Evolutionary conservation across 148 eudicot species (phyloP).

Genomic region (Rhododendron williamsianum): DNA sequence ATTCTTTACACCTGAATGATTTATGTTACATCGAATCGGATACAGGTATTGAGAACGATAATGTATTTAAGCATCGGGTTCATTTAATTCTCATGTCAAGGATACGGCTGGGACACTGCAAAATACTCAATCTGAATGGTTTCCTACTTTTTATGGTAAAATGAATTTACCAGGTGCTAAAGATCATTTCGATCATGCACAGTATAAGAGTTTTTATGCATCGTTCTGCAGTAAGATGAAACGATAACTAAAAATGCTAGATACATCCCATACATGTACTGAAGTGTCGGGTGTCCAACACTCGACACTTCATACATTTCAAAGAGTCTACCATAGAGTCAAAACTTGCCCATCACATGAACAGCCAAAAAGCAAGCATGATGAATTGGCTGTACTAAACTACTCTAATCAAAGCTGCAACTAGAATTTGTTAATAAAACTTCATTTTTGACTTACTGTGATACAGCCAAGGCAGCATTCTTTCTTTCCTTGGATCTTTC

Average conservation of each 20-base stretch:
- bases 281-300: not conserved
- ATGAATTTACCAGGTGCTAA: not conserved
- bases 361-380: not conserved
- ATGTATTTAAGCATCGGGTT: not conserved
- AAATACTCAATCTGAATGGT: not conserved
- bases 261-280: not conserved
- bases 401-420: not conserved
- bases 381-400: not conserved
- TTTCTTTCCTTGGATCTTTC: slow-evolving; percentile 14
- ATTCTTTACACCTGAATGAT: not conserved
- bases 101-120: not conserved
- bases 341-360: slow-evolving; percentile 3
- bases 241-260: not conserved
- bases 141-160: not conserved
- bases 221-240: not conserved
- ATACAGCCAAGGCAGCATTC: not conserved
- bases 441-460: not conserved
- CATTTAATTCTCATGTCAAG: not conserved
- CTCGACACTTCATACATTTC: not conserved
- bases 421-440: not conserved
- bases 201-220: not conserved
- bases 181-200: not conserved
- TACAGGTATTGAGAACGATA: not conserved
- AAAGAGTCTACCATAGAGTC: not conserved
- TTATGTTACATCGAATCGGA: not conserved